phyloP scores from a whole-genome alignment of 2,329 filamentous ascomycete species.

The Ceratocystiopsis brevicomis region DNA sequence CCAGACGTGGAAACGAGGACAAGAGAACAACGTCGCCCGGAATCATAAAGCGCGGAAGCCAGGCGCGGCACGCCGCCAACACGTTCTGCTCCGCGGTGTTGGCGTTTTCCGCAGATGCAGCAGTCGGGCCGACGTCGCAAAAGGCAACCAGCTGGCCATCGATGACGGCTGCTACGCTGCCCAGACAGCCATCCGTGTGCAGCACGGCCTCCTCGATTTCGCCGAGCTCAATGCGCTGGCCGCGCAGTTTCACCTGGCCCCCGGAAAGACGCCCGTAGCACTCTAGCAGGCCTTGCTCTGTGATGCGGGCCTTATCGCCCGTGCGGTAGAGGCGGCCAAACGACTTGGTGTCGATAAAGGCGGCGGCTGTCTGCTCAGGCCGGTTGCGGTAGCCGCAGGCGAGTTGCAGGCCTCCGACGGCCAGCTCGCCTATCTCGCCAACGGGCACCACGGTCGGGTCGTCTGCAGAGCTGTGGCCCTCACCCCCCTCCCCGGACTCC shows the following conservation, averaged over 20 bases:
- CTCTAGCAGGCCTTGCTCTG: slow-evolving; percentile 51
- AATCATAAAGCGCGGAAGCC: slow-evolving; percentile 72
- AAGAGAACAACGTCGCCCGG: slow-evolving; percentile 53
- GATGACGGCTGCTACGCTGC: slow-evolving; percentile 47
- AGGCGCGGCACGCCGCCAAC: slow-evolving; percentile 42
- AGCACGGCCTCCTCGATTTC: slow-evolving; percentile 57
- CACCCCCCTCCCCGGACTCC: neutral
- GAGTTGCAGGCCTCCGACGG: slow-evolving; percentile 61
- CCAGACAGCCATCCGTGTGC: slow-evolving; percentile 40
- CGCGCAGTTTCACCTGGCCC: slow-evolving; percentile 73
- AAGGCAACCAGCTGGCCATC: slow-evolving; percentile 56
- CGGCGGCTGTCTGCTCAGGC: slow-evolving; percentile 49
- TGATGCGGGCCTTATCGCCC: slow-evolving; percentile 61
- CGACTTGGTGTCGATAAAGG: slow-evolving; percentile 43
- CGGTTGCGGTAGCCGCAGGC: slow-evolving; percentile 70
- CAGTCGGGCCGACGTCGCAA: slow-evolving; percentile 27
- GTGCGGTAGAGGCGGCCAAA: slow-evolving; percentile 65
- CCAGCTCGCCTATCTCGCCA: slow-evolving; percentile 60
- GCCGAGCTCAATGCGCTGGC: slow-evolving; percentile 64
- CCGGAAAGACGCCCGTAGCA: slow-evolving; percentile 62
- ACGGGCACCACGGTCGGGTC: slow-evolving; percentile 30
- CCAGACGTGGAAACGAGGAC: slow-evolving; percentile 48
- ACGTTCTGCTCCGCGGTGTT: slow-evolving; percentile 25
- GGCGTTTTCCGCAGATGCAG: slow-evolving; percentile 2
- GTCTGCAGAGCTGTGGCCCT: neutral